These are phyloP conservation scores for Neoarthrinium moseri DNA, from an alignment of 2,329 filamentous ascomycete species.

Conservation along the genomic window DNA sequence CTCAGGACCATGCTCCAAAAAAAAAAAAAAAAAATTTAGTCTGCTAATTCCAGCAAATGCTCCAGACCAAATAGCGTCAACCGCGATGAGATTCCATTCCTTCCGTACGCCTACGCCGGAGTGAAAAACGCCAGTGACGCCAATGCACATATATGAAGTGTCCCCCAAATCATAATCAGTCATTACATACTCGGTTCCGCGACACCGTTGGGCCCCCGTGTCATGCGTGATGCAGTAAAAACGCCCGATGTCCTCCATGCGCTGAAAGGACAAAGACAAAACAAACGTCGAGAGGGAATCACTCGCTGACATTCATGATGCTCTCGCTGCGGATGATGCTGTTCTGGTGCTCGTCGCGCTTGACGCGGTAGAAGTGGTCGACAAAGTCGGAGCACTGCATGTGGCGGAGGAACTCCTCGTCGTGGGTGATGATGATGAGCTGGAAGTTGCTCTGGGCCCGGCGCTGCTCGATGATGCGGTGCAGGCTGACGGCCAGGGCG, in stretches of 20 bases:
- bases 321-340: constrained; percentile 76
- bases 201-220: no score
- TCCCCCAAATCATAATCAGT: no score
- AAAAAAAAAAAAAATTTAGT: no score
- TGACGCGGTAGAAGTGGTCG: constrained; percentile 88
- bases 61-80: no score
- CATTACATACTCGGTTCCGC: no score
- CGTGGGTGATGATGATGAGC: constrained; percentile 97
- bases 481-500: constrained; percentile 78
- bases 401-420: constrained; percentile 89
- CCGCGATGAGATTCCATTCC: no score
- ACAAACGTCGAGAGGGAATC: constrained; percentile 22
- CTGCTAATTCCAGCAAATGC: no score
- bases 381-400: constrained; percentile 95
- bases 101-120: no score
- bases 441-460: constrained; percentile 93
- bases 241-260: background rate
- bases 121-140: no score
- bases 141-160: no score
- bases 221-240: no score
- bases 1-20: no score
- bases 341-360: constrained; percentile 79
- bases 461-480: constrained; percentile 81
- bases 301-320: constrained; percentile 44
- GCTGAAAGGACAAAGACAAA: background rate